Evolutionary conservation across 2,329 filamentous ascomycete genomes (phyloP), one percentile per base, ranked within the genome.

Genomic region (Penicillium sp.): DNA sequence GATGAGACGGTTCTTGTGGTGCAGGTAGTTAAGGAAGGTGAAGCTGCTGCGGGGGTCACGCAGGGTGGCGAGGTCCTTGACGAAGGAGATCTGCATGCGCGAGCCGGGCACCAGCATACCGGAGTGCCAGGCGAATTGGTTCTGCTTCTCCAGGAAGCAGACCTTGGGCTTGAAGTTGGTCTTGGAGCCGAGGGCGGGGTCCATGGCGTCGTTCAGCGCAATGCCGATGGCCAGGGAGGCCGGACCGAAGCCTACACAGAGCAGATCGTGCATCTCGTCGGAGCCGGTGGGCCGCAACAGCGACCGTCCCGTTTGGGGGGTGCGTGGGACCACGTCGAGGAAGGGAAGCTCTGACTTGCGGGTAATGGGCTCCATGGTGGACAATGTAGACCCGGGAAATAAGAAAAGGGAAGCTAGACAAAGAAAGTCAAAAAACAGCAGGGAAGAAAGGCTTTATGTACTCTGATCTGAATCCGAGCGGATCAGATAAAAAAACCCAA

Each of bases 51-150:
- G 85, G 7, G 93, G 93, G 70, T 97, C 87, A 54, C 93, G 84
- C 62, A 96, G 81, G 3, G 90, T 94, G 3, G 93, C 93, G 72
- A 97, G 84, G 70, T 97, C 93, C 77, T 97, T 97, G 77, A 97
- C 83, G 78, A 96, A 97, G 9, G 90, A 95, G 64, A 97, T 97
- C 72, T 97, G 93, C 93, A 97, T 97, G 76, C 89, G 92, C 48
- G 92, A 90, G 5, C 92, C 92, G 0, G 92, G 90, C 3, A 97
- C 83, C 55, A 97, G 85, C 93, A 97, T 97, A 55, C 93, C 93
- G 0, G 91, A 87, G 73, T 97, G 93, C 93, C 93, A 97, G 54
- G 89, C 85, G 69, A 97, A 97, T 45, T 81, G 77, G 31, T 79
- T 68, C 75, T 97, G 93, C 72, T 89, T 88, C 78, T 97, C 93